Evolutionary conservation across 371 early-diverging fungal species (phyloP).

Genomic region (Lichtheimia ornata): DNA sequence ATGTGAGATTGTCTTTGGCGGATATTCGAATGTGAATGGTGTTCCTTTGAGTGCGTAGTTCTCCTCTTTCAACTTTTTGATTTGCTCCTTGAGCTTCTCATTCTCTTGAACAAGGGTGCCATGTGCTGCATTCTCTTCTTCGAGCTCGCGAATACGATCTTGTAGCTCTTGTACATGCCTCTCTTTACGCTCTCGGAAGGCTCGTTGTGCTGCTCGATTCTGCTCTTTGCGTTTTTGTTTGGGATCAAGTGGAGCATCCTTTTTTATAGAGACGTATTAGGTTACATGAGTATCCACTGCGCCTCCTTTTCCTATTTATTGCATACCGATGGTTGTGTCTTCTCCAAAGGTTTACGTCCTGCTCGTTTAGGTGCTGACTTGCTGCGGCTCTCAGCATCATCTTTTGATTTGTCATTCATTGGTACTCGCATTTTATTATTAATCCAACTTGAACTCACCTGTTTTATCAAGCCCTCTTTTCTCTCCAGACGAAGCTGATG

Average conservation of each 20-base stretch:
- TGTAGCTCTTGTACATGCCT: conserved; percentile 66
- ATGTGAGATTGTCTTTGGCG: conserved; percentile 13
- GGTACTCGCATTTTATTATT: neutral
- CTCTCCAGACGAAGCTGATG: conserved; percentile 7
- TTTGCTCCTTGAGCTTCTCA: conserved; percentile 24
- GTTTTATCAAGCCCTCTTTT: conserved; percentile 11
- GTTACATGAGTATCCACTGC: neutral
- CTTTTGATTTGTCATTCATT: neutral
- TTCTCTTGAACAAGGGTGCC: conserved; percentile 34
- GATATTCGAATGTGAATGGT: conserved; percentile 48
- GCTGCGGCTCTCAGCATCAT: neutral
- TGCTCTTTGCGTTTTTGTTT: conserved; percentile 76
- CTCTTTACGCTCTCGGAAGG: conserved; percentile 78
- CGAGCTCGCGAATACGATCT: conserved; percentile 63
- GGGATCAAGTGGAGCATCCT: conserved; percentile 31
- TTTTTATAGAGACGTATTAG: neutral
- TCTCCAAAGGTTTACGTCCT: conserved; percentile 42
- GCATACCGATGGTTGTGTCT: conserved; percentile 26
- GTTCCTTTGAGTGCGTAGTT: conserved; percentile 45
- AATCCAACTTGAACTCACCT: neutral
- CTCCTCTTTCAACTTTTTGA: conserved; percentile 38
- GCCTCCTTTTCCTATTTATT: neutral
- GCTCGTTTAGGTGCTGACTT: conserved; percentile 30
- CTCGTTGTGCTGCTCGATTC: conserved; percentile 79
- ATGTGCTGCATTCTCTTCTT: conserved; percentile 29